Base-by-base conservation (phyloP, 148 eudicot species). In the Polygonum maritimum region DNA sequence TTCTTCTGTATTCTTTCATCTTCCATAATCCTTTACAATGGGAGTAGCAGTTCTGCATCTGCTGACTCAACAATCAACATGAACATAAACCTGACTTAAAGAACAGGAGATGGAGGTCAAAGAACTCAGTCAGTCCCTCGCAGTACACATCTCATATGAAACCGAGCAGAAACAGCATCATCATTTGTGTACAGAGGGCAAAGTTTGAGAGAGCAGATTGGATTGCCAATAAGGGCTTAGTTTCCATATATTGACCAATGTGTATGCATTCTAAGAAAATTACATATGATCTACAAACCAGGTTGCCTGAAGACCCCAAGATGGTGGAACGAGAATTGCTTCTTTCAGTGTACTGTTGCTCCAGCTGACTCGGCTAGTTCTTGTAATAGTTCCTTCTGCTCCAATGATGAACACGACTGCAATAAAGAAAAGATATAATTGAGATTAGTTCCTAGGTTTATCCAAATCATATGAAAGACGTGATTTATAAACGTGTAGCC, bases 361-460 rank as follows among this genome's bases (percentile, higher is more conserved):
- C 85, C 81, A 3, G 74, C 90, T 48, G 98, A 94, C 65, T 83
- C 90, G 13, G 96, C 96, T 54, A 94, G 88, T 79, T 89, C 97
- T 85, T 92, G 96, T 65, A 94, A 81, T 71, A 90, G 60, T 82
- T 90, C 97, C 80, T 90, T 85, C 78, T 92, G 97, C 80, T 94
- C 98, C 91, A 86, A 74, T 48, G 97, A 41, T n/a, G 86, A 81
- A 70, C 96, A 94, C 40, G 97, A 91, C 97, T 91, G 93, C 83
- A 86, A 41, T 21, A 14, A 16, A 47, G 39, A 75, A 79, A 9
- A 22, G 9, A 48, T 47, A 73, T 16, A 15, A 26, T 5, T 15
- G 73, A 16, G 40, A 63, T 18, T 44, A 22, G 39, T 62, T 62
- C 5, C 41, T 40, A 52, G 2, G 26, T 11, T 57, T 8, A 3